A percentile compares a stretch with the other conserved stretches of the same genome.
Conservation (phyloP, 208 protist species). For the Leishmania major region DNA sequence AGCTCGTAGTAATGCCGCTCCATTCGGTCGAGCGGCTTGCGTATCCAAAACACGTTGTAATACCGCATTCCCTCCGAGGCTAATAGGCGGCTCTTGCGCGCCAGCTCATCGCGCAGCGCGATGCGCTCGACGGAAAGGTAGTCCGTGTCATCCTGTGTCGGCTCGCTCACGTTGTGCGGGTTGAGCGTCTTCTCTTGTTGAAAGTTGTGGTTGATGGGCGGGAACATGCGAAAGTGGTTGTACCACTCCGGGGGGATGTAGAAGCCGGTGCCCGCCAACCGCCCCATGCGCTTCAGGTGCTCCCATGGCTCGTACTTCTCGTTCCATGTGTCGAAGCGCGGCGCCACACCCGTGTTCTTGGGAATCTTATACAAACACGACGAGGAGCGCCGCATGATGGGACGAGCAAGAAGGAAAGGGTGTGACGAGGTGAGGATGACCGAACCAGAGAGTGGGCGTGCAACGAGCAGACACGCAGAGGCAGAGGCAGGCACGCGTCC, state of each 20-base stretch:
- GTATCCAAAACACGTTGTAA: conserved; percentile 93
- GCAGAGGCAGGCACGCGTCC: neutral
- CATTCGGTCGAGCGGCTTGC: conserved; percentile 92
- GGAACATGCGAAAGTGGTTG: conserved; percentile 93
- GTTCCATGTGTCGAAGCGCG: conserved; percentile 89
- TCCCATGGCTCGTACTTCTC: conserved; percentile 92
- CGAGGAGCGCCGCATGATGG: conserved; percentile 45
- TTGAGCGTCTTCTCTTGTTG: conserved; percentile 91
- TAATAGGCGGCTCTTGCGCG: conserved; percentile 78
- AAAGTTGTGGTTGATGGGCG: conserved; percentile 90
- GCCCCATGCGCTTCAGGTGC: conserved; percentile 89
- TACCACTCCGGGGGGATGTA: conserved; percentile 94
- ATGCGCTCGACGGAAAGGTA: conserved; percentile 64
- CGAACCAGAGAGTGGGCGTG: neutral
- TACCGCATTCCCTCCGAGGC: conserved; percentile 92
- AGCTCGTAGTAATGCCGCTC: conserved; percentile 89
- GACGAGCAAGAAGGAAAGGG: neutral
- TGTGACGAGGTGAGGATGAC: neutral
- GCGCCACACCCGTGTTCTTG: conserved; percentile 89
- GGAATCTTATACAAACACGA: conserved; percentile 69
- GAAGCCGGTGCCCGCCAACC: conserved; percentile 88
- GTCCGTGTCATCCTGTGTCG: conserved; percentile 72
- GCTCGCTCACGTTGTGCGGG: conserved; percentile 76
- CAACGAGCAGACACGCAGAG: neutral
- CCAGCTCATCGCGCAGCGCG: conserved; percentile 80